Evolutionary conservation across 106 monocot species (phyloP).

Genomic region (Dactylorhiza incarnata): DNA sequence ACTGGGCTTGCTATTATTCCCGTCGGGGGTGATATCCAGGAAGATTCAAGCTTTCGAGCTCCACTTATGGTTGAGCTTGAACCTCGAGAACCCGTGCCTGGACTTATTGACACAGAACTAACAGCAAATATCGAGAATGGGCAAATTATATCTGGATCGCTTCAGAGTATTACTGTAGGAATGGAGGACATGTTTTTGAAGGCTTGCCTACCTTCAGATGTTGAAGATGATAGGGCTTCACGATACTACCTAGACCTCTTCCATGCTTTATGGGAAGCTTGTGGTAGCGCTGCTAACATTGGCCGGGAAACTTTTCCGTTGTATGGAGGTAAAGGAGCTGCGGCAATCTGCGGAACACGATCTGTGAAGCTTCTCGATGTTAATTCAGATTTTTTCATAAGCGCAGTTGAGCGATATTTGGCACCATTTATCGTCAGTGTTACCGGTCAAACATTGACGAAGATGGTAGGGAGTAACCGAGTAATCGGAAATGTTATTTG

Average conservation of each 20-base stretch:
- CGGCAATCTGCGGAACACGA: constrained; percentile 65
- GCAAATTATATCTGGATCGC: constrained; percentile 55
- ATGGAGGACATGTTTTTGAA: constrained; percentile 95
- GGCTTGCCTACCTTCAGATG: constrained; percentile 41
- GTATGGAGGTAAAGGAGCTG: constrained; percentile 68
- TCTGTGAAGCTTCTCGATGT: constrained; percentile 89
- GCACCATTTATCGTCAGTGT: constrained; percentile 71
- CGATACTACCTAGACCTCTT: constrained; percentile 58
- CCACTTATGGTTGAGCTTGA: constrained; percentile 58
- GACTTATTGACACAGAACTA: constrained; percentile 53
- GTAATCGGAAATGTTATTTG: constrained; percentile 59
- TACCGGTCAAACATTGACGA: constrained; percentile 36
- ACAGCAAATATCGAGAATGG: constrained; percentile 73
- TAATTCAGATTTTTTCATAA: constrained; percentile 33
- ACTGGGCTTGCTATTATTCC: constrained; percentile 40
- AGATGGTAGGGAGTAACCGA: constrained; percentile 33
- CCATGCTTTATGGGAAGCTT: constrained; percentile 93
- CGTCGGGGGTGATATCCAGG: constrained; percentile 13
- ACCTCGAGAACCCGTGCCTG: constrained; percentile 82
- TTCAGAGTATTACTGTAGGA: constrained; percentile 61
- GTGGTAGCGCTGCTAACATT: constrained; percentile 51
- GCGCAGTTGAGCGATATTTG: constrained; percentile 46
- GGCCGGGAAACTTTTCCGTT: constrained; percentile 69
- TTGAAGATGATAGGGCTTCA: constrained; percentile 22
- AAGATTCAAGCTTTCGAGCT: constrained; percentile 27